Evolutionary conservation across 2,329 filamentous ascomycete genomes (phyloP), one percentile per base, ranked within the genome.

Genomic region (Talaromyces sp.): DNA sequence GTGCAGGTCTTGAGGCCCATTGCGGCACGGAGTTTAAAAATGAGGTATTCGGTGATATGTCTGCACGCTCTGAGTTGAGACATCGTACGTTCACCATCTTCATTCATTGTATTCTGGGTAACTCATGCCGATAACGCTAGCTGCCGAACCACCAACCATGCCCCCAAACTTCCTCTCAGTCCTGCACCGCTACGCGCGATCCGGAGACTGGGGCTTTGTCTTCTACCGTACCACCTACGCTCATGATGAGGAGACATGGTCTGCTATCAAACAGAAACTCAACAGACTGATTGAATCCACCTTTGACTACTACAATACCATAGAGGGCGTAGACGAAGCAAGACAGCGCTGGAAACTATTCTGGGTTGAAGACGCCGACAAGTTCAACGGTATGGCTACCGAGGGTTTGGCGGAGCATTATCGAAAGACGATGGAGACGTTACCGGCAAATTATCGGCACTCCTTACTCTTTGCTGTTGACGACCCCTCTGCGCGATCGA

Each of bases 1-100:
- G 60, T 39, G 60, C 60, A 7, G 60, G 60, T 21, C 33, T 62
- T 2, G 60, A 62, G 35, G 60, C 60, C 6, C 40, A 62, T 57
- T 62, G 60, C 40, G 60, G 60, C n/a, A 48, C 60, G 8, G 52
- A 62, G 55, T 62, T 62, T 35, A 62, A 62, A 31, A 28, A 46
- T 39, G 60, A 62, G 44, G 60, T 62, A 14, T 33, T 62, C 11
- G 35, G 14, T 12, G 60, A 62, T 44, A 62, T 62, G 16, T 48
- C 7, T 23, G 60, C 54, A 2, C 28, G 52, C 2, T 48, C 60
- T 46, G n/a, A 28, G 11, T 8, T 18, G 25, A 28, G 57, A 8
- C 3, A 18, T 25, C 21, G 60, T 62, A 57, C 14, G 40, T 18
- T 40, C 2, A 7, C 6, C 25, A 12, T 52, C 9, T 33, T 12